A percentile compares a stretch with the other conserved stretches of the same genome.
Conservation (phyloP, 106 monocot species). For the Phalaenopsis aphrodite region DNA sequence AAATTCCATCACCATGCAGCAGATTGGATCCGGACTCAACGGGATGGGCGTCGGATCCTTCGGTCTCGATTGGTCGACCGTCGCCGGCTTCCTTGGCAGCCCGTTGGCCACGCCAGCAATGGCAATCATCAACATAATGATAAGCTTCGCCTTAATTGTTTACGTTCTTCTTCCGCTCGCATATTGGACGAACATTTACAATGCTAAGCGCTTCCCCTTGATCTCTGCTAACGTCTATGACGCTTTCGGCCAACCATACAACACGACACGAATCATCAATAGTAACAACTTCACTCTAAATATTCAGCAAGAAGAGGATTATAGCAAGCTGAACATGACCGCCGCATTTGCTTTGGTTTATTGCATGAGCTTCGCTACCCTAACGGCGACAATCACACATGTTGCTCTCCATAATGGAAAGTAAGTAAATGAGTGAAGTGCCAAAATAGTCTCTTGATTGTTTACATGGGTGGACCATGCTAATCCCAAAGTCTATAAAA, state of each 20-base stretch:
- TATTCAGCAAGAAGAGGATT: conserved; percentile 20
- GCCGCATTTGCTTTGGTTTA: conserved; percentile 42
- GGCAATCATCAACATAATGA: conserved; percentile 29
- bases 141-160: conserved; percentile 17
- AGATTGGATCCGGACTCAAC: conserved; percentile 35
- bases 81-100: conserved; percentile 19
- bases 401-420: conserved; percentile 64
- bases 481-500: no score
- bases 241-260: neutral
- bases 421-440: conserved; percentile 10
- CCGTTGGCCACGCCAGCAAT: conserved; percentile 29
- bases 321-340: conserved; percentile 48
- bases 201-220: conserved; percentile 28
- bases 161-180: conserved; percentile 33
- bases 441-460: no score
- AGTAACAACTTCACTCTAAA: conserved; percentile 23
- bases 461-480: no score
- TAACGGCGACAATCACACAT: conserved; percentile 54
- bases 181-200: conserved; percentile 33
- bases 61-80: conserved; percentile 38
- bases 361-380: conserved; percentile 47
- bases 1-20: conserved; percentile 36
- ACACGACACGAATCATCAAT: neutral
- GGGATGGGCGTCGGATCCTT: conserved; percentile 55
- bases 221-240: conserved; percentile 7